Evolutionary conservation across 2,329 filamentous ascomycete genomes (phyloP), one percentile per base, ranked within the genome.

Genomic region (Aspergillus pseudoviridinutans): DNA sequence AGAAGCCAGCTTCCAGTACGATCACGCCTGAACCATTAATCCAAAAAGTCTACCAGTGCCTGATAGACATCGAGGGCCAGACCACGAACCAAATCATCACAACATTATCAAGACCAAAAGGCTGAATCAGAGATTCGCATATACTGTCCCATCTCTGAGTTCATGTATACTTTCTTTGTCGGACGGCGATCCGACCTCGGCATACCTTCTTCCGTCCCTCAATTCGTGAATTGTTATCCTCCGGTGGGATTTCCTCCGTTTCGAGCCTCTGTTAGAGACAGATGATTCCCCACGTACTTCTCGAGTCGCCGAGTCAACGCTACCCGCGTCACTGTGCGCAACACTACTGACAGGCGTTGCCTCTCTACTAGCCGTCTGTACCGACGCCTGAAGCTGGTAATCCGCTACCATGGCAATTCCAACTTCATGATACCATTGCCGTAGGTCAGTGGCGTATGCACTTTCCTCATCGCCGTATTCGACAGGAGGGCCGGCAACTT

Each of bases 191-290:
- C 74, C 75, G 53, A 73, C 68, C 59, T 77, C 75, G 0, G 73
- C 69, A 58, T 78, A 78, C 41, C 70, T 69, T 57, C 68, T 70
- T n/a, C 75, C 75, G 63, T 76, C 71, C 57, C 75, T 66, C 44
- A 78, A 61, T 61, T 77, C 74, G 61, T 78, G 75, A 41, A 77
- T 76, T 7, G 74, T 76, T 28, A 78, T 71, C 41, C 70, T 65
- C 27, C 72, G 69, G 51, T 69, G 66, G 14, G 65, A 67, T 50
- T 65, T 69, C 55, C 68, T 66, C 46, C 71, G 68, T 7, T 67
- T 66, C 4, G 66, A 70, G 25, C 69, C 58, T 25, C 68, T 66
- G 27, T 58, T 55, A 12, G 70, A 69, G 8, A 58, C 49, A 1
- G 61, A 56, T 7, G 59, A 64, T 27, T 66, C 66, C 20, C 61